Evolutionary conservation across 2,329 filamentous ascomycete genomes (phyloP).

Genomic region (Pseudogymnoascus sp.): DNA sequence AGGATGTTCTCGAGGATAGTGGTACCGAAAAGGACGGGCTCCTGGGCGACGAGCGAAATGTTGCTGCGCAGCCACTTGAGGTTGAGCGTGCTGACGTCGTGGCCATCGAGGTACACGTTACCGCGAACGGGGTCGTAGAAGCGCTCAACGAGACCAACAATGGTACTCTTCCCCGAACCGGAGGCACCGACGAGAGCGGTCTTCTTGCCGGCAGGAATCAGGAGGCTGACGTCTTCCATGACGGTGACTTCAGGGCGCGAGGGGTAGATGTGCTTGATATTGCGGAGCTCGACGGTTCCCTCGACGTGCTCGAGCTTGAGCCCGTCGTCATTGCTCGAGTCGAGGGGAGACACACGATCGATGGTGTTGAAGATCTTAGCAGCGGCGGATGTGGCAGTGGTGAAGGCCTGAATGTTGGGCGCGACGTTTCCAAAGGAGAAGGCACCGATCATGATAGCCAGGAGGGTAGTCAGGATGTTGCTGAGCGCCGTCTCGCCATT

Average conservation of each 20-base stretch:
- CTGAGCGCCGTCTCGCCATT: slow-evolving; percentile 56
- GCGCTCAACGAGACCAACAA: slow-evolving; percentile 84
- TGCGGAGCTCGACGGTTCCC: slow-evolving; percentile 71
- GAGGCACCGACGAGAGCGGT: slow-evolving; percentile 92
- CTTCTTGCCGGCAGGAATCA: slow-evolving; percentile 80
- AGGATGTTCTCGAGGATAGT: slow-evolving; percentile 85
- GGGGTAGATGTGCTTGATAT: slow-evolving; percentile 89
- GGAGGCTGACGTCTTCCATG: slow-evolving; percentile 73
- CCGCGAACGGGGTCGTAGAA: slow-evolving; percentile 89
- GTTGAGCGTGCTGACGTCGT: slow-evolving; percentile 73
- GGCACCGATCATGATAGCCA: slow-evolving; percentile 87
- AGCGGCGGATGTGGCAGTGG: slow-evolving; percentile 72
- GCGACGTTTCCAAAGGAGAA: slow-evolving; percentile 84
- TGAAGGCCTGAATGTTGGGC: slow-evolving; percentile 81
- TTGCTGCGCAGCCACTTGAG: slow-evolving; percentile 86
- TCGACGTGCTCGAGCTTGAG: slow-evolving; percentile 62
- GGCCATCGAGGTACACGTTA: slow-evolving; percentile 69
- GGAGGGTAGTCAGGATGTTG: slow-evolving; percentile 72
- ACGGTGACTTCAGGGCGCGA: slow-evolving; percentile 84
- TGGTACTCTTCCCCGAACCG: slow-evolving; percentile 89
- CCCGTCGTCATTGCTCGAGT: slow-evolving; percentile 65
- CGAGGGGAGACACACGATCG: slow-evolving; percentile 75
- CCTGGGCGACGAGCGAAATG: slow-evolving; percentile 86
- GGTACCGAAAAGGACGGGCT: slow-evolving; percentile 82
- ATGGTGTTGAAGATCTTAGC: slow-evolving; percentile 92